A percentile compares a stretch with the other conserved stretches of the same genome.
phyloP scores from a whole-genome alignment of 2,329 filamentous ascomycete species.

The Cylindrodendrum hubeiense region DNA sequence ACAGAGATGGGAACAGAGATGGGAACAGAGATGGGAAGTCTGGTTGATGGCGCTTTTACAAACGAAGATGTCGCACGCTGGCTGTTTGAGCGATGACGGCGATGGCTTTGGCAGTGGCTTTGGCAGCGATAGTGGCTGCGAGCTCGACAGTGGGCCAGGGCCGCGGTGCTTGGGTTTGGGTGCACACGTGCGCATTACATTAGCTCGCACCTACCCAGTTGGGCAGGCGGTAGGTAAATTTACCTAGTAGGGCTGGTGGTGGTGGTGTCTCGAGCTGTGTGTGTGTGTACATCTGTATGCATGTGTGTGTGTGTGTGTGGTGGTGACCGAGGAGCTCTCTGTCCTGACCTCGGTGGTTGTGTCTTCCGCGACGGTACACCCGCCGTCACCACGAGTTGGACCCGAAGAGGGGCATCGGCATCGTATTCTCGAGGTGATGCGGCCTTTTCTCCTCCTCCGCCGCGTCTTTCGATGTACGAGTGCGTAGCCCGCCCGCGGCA shows the following conservation, averaged over 20 bases:
- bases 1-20: neutral
- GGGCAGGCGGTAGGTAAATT: constrained; percentile 8
- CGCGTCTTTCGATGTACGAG: neutral
- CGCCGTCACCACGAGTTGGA: neutral
- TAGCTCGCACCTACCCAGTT: constrained; percentile 26
- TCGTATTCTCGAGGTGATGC: neutral
- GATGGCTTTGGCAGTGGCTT: neutral
- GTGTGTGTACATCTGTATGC: neutral
- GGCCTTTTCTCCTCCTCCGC: neutral
- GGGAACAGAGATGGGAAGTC: neutral
- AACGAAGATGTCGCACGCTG: neutral
- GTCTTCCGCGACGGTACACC: too few species aligned
- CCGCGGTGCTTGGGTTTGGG: constrained; percentile 6
- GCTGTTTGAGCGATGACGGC: neutral
- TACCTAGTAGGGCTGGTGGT: constrained; percentile 14
- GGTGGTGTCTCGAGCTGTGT: neutral
- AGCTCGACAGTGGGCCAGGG: constrained; percentile 12
- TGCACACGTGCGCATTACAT: constrained; percentile 28
- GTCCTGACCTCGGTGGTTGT: neutral
- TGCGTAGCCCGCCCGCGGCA: neutral
- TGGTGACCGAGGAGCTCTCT: neutral
- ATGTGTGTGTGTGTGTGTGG: constrained; percentile 1
- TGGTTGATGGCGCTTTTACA: neutral
- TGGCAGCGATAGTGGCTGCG: neutral
- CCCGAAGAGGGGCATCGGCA: too few species aligned